A percentile compares a stretch with the other conserved stretches of the same genome.
These are phyloP conservation scores for Eudorina sp. DNA, from an alignment of 139 green algal genomes.

Conservation along the genomic window DNA sequence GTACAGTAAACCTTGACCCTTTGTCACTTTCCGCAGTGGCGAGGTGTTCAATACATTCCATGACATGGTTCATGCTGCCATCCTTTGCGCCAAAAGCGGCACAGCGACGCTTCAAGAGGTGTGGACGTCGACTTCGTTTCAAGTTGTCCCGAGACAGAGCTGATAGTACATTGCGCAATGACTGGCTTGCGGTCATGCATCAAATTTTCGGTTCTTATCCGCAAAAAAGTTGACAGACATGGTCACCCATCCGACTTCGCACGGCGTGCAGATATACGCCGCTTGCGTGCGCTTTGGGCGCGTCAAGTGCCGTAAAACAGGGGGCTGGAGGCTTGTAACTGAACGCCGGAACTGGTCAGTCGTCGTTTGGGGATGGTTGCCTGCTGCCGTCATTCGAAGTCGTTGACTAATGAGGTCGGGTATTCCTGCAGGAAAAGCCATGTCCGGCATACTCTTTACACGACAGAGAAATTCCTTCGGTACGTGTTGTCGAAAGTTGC, in stretches of 20 bases:
- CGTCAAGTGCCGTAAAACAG: conserved; percentile 11
- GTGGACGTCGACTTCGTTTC: too few relatives aligned
- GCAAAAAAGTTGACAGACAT: too few relatives aligned
- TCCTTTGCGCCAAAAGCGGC: not conserved
- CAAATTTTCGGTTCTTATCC: too few relatives aligned
- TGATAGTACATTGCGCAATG: too few relatives aligned
- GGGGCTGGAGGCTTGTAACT: conserved; percentile 12
- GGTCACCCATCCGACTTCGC: not conserved
- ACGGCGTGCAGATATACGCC: not conserved
- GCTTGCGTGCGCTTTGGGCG: not conserved
- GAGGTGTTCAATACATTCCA: conserved; percentile 29
- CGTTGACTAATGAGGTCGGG: too few relatives aligned
- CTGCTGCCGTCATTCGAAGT: not conserved
- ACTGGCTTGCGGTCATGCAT: too few relatives aligned
- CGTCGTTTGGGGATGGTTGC: not conserved
- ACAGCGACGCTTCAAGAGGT: conserved; percentile 15
- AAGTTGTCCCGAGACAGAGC: too few relatives aligned
- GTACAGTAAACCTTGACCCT: not conserved
- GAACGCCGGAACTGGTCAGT: conserved; percentile 16
- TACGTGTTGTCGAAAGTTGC: not conserved
- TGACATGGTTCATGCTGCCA: conserved; percentile 26
- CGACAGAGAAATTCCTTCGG: conserved; percentile 16
- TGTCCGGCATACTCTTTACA: conserved; percentile 10
- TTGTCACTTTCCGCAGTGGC: not conserved
- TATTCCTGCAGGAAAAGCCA: conserved; percentile 17